A percentile compares a stretch with the other conserved stretches of the same genome.
Conservation (phyloP, 1,284 basidiomycete genomes). For the Trichosporon sp. region DNA sequence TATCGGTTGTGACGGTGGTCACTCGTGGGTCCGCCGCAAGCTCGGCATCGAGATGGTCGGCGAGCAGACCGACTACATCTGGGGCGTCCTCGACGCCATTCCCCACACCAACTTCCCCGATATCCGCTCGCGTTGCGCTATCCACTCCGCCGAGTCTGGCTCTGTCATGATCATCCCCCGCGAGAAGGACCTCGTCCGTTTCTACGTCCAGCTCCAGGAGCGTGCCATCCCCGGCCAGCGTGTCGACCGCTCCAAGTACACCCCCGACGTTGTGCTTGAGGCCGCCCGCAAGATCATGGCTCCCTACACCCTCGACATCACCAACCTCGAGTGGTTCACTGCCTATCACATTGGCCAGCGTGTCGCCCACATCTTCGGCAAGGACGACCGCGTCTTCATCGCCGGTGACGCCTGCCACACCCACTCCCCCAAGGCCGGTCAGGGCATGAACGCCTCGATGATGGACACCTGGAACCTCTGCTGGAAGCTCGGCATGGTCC, state of each 20-base stretch:
- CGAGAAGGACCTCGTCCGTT: conserved; percentile 36
- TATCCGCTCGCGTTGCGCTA: conserved; percentile 33
- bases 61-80: conserved; percentile 39
- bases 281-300: conserved; percentile 47
- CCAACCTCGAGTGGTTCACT: conserved; percentile 50
- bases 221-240: conserved; percentile 28
- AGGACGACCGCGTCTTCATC: conserved; percentile 45
- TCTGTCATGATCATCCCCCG: conserved; percentile 36
- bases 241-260: conserved; percentile 39
- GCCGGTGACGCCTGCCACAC: conserved; percentile 53
- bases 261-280: conserved; percentile 42
- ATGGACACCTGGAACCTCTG: conserved; percentile 54
- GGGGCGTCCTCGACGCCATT: conserved; percentile 39
- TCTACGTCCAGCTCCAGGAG: conserved; percentile 34
- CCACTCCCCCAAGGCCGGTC: conserved; percentile 49
- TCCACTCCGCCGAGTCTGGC: conserved; percentile 33
- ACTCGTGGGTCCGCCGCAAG: conserved; percentile 37
- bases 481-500: conserved; percentile 61
- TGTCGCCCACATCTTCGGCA: conserved; percentile 33
- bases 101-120: conserved; percentile 37
- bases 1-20: conserved; percentile 42
- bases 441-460: conserved; percentile 51
- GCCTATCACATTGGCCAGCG: conserved; percentile 53
- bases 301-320: conserved; percentile 48
- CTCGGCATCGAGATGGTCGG: conserved; percentile 36